Evolutionary conservation across 1,284 basidiomycete species (phyloP).

Genomic region (Cryptococcus jaspeensis): DNA sequence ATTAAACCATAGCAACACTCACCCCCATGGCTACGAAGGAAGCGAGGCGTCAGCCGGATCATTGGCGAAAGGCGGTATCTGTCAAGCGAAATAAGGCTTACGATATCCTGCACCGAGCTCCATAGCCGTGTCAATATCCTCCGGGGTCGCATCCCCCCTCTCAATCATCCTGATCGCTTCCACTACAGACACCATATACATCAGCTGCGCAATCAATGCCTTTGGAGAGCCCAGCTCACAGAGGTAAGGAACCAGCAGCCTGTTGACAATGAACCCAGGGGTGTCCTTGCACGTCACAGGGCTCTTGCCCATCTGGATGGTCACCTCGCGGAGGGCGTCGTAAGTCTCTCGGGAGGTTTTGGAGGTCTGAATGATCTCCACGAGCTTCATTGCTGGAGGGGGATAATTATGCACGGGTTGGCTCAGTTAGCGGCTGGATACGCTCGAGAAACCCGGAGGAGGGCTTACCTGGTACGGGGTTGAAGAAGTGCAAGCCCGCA

Average conservation of each 20-base stretch:
- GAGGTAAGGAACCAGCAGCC: conserved; percentile 58
- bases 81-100: conserved; percentile 32
- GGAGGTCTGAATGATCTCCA: conserved; percentile 57
- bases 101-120: conserved; percentile 59
- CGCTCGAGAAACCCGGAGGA: too few relatives aligned
- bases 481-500: conserved; percentile 59
- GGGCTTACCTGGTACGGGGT: conserved; percentile 47
- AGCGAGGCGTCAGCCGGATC: neutral
- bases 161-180: conserved; percentile 61
- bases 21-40: conserved; percentile 48
- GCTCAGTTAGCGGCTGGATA: too few relatives aligned
- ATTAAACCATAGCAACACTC: conserved; percentile 16
- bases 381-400: conserved; percentile 59
- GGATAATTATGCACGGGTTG: too few relatives aligned
- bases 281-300: conserved; percentile 60
- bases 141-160: conserved; percentile 58
- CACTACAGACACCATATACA: conserved; percentile 32
- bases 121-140: conserved; percentile 62
- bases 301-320: conserved; percentile 56
- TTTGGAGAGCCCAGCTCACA: conserved; percentile 29
- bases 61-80: too few relatives aligned
- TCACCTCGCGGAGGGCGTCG: conserved; percentile 54
- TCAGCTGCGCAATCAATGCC: neutral
- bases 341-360: conserved; percentile 55
- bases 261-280: conserved; percentile 59